Evolutionary conservation across 495 filamentous ascomycete species (phyloP).

Genomic region (Massariosphaeria phaeospora): DNA sequence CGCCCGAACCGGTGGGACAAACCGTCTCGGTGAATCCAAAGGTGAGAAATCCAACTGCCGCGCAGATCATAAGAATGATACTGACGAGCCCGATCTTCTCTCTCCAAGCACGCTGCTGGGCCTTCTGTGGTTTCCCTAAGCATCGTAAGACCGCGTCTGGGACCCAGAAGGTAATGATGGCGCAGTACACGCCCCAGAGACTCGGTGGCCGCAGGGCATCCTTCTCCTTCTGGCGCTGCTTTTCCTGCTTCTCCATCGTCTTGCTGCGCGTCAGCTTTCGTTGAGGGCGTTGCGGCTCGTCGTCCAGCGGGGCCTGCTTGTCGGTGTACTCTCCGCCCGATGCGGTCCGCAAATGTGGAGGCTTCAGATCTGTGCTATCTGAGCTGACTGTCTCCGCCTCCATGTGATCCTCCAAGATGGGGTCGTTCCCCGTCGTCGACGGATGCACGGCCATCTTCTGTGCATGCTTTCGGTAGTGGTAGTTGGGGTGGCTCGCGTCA

Average conservation of each 20-base stretch:
- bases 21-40: conserved; percentile 93
- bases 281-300: conserved; percentile 32
- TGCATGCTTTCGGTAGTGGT: conserved; percentile 87
- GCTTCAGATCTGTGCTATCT: conserved; percentile 52
- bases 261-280: conserved; percentile 51
- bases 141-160: conserved; percentile 79
- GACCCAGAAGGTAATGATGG: conserved; percentile 88
- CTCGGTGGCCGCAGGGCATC: conserved; percentile 74
- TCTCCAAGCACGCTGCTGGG: conserved; percentile 89
- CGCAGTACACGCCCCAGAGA: conserved; percentile 93
- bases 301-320: conserved; percentile 41
- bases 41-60: conserved; percentile 89
- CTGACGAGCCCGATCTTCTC: conserved; percentile 98
- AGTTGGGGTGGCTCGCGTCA: conserved; percentile 82
- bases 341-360: conserved; percentile 28
- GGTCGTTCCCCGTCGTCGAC: conserved; percentile 87
- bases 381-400: conserved; percentile 55
- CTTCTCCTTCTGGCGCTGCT: conserved; percentile 57
- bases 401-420: conserved; percentile 65
- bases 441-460: conserved; percentile 83
- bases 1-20: conserved; percentile 60
- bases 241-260: conserved; percentile 53
- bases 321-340: conserved; percentile 30
- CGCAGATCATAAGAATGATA: conserved; percentile 82
- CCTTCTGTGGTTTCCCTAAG: conserved; percentile 81